phyloP scores from a whole-genome alignment of 331 rosid genomes.

The Malus hybrid region DNA sequence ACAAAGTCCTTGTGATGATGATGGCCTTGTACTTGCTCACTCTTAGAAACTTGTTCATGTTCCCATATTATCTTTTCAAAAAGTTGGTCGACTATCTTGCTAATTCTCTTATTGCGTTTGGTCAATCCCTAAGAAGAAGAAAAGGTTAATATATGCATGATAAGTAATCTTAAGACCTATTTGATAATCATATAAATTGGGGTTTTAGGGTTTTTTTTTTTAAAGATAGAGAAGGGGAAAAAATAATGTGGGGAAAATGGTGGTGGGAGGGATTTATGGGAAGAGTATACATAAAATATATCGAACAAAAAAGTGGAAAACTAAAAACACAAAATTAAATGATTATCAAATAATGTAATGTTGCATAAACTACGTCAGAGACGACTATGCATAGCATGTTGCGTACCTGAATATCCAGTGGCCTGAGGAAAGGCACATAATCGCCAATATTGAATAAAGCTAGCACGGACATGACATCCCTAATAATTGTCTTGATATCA shows the following conservation, averaged over 20 bases:
- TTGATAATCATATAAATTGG: no score
- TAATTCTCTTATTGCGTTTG: not conserved
- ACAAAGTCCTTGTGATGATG: conserved; percentile 14
- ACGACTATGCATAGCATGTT: no score
- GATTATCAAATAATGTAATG: no score
- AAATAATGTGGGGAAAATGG: no score
- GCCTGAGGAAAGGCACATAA: not conserved
- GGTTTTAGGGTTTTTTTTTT: no score
- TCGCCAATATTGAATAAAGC: not conserved
- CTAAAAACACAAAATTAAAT: no score
- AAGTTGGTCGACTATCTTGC: conserved; percentile 16
- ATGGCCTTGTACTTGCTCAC: not conserved
- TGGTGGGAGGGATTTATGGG: no score
- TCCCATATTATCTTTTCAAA: conserved; percentile 25
- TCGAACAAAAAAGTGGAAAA: no score
- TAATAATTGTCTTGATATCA: not conserved
- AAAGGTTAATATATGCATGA: not conserved
- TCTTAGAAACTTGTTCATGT: conserved; percentile 5
- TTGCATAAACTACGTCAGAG: no score
- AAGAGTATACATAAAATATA: no score
- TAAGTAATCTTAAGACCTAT: no score
- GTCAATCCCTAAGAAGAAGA: conserved; percentile 18
- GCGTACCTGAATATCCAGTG: not conserved
- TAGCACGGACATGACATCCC: not conserved
- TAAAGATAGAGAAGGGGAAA: no score